phyloP scores from a whole-genome alignment of 2,329 filamentous ascomycete genomes.

The Torrubiella hemipterigena region DNA sequence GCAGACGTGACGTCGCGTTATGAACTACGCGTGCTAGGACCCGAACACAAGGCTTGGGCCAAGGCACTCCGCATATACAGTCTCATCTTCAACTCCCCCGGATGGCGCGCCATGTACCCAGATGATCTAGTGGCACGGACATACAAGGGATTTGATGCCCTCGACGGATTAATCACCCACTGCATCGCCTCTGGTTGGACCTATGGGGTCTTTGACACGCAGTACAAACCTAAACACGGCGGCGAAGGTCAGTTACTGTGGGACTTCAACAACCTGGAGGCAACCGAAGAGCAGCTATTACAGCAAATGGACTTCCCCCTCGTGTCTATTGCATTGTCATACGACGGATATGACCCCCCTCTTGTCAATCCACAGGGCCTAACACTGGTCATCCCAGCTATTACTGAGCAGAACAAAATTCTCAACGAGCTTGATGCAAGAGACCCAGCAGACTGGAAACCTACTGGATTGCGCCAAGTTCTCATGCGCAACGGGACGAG shows the following conservation, averaged over 20 bases:
- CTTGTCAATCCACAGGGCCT: conserved; percentile 8
- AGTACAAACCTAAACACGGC: conserved; percentile 12
- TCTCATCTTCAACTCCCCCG: conserved; percentile 12
- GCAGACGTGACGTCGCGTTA: conserved; percentile 8
- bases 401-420: conserved; percentile 2
- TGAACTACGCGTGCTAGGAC: conserved; percentile 14
- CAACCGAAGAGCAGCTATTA: conserved; percentile 10
- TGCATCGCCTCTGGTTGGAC: conserved; percentile 10
- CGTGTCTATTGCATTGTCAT: conserved; percentile 16
- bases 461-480: conserved; percentile 13
- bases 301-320: conserved; percentile 20
- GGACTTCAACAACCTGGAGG: conserved; percentile 7
- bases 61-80: conserved; percentile 13
- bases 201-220: conserved; percentile 13
- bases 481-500: conserved; percentile 14
- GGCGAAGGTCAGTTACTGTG: conserved; percentile 17
- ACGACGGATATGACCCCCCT: conserved; percentile 11
- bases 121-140: conserved; percentile 5
- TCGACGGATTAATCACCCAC: conserved; percentile 9
- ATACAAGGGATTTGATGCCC: conserved; percentile 7
- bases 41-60: conserved; percentile 13
- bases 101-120: conserved; percentile 12
- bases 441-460: conserved; percentile 12
- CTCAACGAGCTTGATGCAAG: conserved; percentile 10
- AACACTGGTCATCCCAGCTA: conserved; percentile 4